Evolutionary conservation across 1,284 basidiomycete genomes (phyloP).

Genomic region (Ustilago cynodontis): DNA sequence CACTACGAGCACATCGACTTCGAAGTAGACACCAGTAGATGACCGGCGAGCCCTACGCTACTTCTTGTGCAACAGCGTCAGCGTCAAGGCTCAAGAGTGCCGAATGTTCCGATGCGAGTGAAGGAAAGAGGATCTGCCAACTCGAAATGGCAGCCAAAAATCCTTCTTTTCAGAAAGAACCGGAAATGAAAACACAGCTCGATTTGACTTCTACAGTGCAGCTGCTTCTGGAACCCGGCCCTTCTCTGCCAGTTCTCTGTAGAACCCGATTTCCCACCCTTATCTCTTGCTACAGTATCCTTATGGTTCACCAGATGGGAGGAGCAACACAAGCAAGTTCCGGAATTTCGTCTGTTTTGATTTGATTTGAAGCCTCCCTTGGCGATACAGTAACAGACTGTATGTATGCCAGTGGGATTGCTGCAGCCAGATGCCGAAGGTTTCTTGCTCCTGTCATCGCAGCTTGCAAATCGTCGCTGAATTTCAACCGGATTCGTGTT

Average conservation of each 20-base stretch:
- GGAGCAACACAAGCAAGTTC: background rate
- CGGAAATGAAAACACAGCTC: slow-evolving; percentile 17
- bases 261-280: background rate
- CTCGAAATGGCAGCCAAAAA: slow-evolving; percentile 20
- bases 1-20: background rate
- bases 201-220: slow-evolving; percentile 33
- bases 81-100: background rate
- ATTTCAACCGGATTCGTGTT: slow-evolving; percentile 25
- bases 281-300: background rate
- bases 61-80: background rate
- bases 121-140: background rate
- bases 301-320: background rate
- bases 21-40: background rate
- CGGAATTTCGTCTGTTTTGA: slow-evolving; percentile 2
- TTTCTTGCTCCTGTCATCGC: slow-evolving; percentile 11
- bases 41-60: background rate
- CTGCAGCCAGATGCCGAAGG: slow-evolving; percentile 17
- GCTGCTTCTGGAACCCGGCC: background rate
- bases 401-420: background rate
- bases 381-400: too few species aligned
- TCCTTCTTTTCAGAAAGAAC: slow-evolving; percentile 29
- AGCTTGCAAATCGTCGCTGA: slow-evolving; percentile 2
- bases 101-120: background rate
- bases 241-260: slow-evolving; percentile 1
- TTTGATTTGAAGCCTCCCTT: too few species aligned